phyloP scores from a whole-genome alignment of 176 grass and related monocot genomes.

The Echinochloa phyllopogon region DNA sequence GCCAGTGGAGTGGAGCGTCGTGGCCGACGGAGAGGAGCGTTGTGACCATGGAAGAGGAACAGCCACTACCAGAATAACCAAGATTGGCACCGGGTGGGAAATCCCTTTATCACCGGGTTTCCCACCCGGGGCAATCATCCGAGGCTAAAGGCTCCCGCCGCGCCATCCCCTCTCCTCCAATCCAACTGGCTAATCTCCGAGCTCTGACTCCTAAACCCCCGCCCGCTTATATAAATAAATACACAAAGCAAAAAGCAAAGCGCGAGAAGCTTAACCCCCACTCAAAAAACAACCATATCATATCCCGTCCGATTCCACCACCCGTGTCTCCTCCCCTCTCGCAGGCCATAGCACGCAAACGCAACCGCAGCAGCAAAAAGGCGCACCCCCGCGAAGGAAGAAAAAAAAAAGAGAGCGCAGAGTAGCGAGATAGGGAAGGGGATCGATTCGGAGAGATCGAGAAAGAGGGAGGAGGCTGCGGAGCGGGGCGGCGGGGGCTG shows the following conservation, averaged over 20 bases:
- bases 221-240: no score
- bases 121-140: no score
- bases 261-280: background rate
- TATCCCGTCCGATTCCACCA: conserved; percentile 3
- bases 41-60: no score
- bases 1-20: no score
- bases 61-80: no score
- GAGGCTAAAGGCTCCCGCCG: no score
- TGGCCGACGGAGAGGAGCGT: no score
- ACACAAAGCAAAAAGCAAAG: background rate
- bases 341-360: conserved; percentile 23
- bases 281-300: background rate
- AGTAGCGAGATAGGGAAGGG: background rate
- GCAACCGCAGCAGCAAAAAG: conserved; percentile 39
- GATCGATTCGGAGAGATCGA: conserved; percentile 32
- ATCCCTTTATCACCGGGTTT: no score
- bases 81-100: no score
- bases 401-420: background rate
- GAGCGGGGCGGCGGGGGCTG: background rate
- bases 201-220: conserved; percentile 34
- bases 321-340: conserved; percentile 28
- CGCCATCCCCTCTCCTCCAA: no score
- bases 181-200: background rate
- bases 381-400: background rate
- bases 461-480: background rate